Evolutionary conservation across 257 asterid species (phyloP), one percentile per base, ranked within the genome.

Genomic region (Schizonepeta tenuifolia): DNA sequence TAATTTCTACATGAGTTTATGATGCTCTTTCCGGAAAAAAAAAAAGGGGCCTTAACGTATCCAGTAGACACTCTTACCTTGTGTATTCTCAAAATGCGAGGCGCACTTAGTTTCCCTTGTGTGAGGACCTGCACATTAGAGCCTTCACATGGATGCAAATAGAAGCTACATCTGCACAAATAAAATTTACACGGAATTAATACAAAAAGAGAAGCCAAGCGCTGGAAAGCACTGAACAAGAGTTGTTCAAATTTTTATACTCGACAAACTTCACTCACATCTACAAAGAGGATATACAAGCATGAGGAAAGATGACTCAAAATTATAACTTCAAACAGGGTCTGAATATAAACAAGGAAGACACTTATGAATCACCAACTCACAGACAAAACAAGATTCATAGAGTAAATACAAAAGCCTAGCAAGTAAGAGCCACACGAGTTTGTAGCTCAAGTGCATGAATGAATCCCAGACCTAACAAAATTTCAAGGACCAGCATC

Each of bases 91-190:
- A 95, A 87, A 79, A 95, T 95, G 71, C 99, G 97, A 67, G 99
- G 99, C 15, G 99, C 99, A 76, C 99, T 95, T 69, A 95, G 88
- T 85, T 95, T 95, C 75, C 98, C 98, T 78, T 90, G 99, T 36
- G 99, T 88, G 78, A 82, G 92, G 78, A 90, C 87, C 83, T 90
- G 98, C 67, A 78, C 88, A 18, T 86, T 78, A 68, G 98, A 84
- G 75, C 96, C 97, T 78, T 95, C 98, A 82, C 88, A 90, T 61
- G 99, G 96, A 71, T 92, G 95, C 86, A 95, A 82, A 84, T 84
- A 90, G 84, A 95, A 92, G 93, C 99, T 92, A 80, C 99, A 92
- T 85, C 99, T 95, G 97, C 86, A 57, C 58, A 75, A 14, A 66
- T 24, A 76, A 66, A 22, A 47, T 36, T 65, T 31, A 76, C 64